These are phyloP conservation scores for Ceratocystis lukuohia DNA, from an alignment of 2,329 filamentous ascomycete genomes.

Conservation along the genomic window DNA sequence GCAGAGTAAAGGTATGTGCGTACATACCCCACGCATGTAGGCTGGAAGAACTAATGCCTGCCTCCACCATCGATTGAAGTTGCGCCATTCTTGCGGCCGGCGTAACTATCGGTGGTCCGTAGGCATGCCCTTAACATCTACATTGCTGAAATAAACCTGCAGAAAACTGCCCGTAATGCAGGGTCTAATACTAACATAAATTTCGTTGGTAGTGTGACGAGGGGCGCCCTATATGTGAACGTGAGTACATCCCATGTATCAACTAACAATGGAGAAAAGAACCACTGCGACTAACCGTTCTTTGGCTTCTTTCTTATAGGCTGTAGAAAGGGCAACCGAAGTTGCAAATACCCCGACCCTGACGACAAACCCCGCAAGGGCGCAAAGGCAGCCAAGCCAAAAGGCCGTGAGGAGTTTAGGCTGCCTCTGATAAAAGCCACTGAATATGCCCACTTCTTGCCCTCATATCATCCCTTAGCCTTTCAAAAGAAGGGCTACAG, in stretches of 20 bases:
- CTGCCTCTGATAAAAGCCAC: neutral
- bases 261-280: neutral
- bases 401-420: conserved; percentile 22
- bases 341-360: conserved; percentile 78
- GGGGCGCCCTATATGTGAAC: conserved; percentile 69
- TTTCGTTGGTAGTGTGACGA: conserved; percentile 65
- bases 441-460: neutral
- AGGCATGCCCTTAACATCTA: neutral
- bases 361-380: conserved; percentile 25
- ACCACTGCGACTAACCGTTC: conserved; percentile 12
- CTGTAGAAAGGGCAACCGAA: conserved; percentile 80
- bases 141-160: neutral
- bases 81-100: neutral
- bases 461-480: neutral
- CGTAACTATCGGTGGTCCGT: neutral
- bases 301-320: conserved; percentile 35
- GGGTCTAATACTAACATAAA: conserved; percentile 23
- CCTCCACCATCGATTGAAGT: neutral
- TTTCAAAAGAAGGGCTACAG: neutral
- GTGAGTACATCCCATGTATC: conserved; percentile 31
- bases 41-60: neutral
- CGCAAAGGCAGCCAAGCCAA: conserved; percentile 27
- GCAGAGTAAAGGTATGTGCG: conserved; percentile 60
- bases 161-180: conserved; percentile 11
- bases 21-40: neutral